Evolutionary conservation across 2,329 filamentous ascomycete genomes (phyloP).

Genomic region (Curvularia lunata): DNA sequence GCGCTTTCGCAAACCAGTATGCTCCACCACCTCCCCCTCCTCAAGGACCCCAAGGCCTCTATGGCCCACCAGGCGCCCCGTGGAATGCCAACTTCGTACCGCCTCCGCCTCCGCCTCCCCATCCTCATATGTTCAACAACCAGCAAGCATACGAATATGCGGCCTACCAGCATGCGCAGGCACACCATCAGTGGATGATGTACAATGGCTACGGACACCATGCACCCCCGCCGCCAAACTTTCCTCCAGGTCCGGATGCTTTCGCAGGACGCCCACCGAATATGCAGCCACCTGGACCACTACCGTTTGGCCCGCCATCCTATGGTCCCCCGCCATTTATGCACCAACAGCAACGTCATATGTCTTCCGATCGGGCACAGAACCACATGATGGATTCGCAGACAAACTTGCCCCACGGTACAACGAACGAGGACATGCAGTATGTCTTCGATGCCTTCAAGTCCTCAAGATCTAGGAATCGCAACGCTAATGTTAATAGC

Average conservation of each 20-base stretch:
- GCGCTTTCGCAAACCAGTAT: conserved; percentile 18
- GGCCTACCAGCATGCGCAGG: conserved; percentile 25
- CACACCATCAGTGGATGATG: conserved; percentile 31
- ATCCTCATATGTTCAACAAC: conserved; percentile 16
- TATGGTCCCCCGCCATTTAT: conserved; percentile 12
- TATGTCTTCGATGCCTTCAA: conserved; percentile 27
- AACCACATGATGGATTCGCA: conserved; percentile 24
- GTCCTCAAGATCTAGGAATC: conserved; percentile 17
- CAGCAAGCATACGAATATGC: conserved; percentile 18
- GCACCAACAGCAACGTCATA: conserved; percentile 14
- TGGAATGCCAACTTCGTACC: conserved; percentile 18
- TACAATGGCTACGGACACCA: conserved; percentile 19
- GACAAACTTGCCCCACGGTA: conserved; percentile 12
- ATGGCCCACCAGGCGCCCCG: conserved; percentile 12
- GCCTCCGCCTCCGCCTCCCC: conserved; percentile 16
- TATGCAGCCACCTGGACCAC: conserved; percentile 13
- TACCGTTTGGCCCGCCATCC: conserved; percentile 8
- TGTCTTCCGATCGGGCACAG: conserved; percentile 22
- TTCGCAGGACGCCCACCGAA: conserved; percentile 9
- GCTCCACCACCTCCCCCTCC: conserved; percentile 14
- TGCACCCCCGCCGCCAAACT: conserved; percentile 11
- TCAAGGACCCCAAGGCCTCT: conserved; percentile 13
- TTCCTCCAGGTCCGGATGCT: conserved; percentile 6
- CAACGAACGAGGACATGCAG: conserved; percentile 28
- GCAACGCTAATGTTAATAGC: conserved; percentile 25